phyloP scores from a whole-genome alignment of 164 flowering plant species.

The Vitis labrusca region DNA sequence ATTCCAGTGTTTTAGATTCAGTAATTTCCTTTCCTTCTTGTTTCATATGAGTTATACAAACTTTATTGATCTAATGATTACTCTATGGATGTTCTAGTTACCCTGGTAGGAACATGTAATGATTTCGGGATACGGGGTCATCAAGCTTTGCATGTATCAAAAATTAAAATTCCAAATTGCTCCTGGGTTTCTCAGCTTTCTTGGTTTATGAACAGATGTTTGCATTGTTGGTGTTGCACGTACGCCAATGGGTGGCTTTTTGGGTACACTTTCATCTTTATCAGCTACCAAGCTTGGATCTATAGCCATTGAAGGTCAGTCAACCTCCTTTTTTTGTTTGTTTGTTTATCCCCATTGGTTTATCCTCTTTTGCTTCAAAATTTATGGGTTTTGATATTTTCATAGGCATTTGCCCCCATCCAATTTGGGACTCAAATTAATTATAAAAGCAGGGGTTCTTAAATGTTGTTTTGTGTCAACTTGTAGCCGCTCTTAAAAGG shows the following conservation, averaged over 20 bases:
- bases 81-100: background rate
- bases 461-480: background rate
- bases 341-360: background rate
- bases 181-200: background rate
- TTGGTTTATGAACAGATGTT: conserved; percentile 61
- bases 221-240: conserved; percentile 96
- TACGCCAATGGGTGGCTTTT: conserved; percentile 94
- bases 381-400: background rate
- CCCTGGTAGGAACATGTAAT: background rate
- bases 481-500: conserved; percentile 81
- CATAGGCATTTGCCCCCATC: no score
- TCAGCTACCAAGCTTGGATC: conserved; percentile 92
- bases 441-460: background rate
- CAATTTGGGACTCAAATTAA: no score
- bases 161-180: no score
- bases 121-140: background rate
- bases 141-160: no score
- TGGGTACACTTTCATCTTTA: conserved; percentile 82
- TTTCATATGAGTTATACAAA: no score
- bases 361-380: background rate
- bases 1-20: no score
- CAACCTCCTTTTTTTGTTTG: background rate
- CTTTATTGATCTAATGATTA: background rate
- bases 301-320: conserved; percentile 70
- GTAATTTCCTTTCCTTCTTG: no score